A percentile compares a stretch with the other conserved stretches of the same genome.
These are phyloP conservation scores for Musa schizocarpa DNA, from an alignment of 176 grass and related monocot genomes.

Conservation along the genomic window DNA sequence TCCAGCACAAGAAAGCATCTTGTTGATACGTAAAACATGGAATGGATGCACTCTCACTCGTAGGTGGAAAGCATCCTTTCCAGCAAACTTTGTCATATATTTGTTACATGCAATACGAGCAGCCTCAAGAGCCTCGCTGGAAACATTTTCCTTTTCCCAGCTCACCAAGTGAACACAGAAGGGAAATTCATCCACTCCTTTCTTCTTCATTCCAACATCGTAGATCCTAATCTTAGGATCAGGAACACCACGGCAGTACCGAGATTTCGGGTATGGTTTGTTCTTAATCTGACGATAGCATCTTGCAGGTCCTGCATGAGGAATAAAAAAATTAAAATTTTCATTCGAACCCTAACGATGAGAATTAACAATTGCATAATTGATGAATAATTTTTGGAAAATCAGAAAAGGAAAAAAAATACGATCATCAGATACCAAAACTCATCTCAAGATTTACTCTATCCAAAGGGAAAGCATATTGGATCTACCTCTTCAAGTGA, in stretches of 20 bases:
- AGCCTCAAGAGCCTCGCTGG: slow-evolving; percentile 4
- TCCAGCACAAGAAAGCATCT: slow-evolving; percentile 9
- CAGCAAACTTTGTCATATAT: slow-evolving; percentile 12
- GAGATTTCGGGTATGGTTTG: not conserved
- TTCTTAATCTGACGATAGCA: slow-evolving; percentile 4
- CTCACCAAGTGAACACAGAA: slow-evolving; percentile 4
- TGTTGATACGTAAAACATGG: slow-evolving; percentile 9
- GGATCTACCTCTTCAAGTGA: too few species aligned
- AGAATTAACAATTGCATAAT: not conserved
- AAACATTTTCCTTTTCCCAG: slow-evolving; percentile 9
- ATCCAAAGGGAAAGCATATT: too few species aligned
- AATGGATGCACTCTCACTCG: not conserved
- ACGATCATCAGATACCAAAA: not conserved
- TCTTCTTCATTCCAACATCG: slow-evolving; percentile 7
- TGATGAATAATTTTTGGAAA: not conserved
- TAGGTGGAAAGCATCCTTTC: slow-evolving; percentile 8
- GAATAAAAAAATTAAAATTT: not conserved
- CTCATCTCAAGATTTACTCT: too few species aligned
- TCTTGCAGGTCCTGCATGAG: not conserved
- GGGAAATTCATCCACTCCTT: not conserved
- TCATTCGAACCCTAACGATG: not conserved
- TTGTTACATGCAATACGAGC: slow-evolving; percentile 4
- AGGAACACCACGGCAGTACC: not conserved
- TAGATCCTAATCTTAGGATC: slow-evolving; percentile 1
- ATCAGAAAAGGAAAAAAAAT: not conserved